Percentiles rank a stretch among this genome's conserved stretches.
Conservation (phyloP, 441 rosid genomes). For the Dalechampia spathulata region DNA sequence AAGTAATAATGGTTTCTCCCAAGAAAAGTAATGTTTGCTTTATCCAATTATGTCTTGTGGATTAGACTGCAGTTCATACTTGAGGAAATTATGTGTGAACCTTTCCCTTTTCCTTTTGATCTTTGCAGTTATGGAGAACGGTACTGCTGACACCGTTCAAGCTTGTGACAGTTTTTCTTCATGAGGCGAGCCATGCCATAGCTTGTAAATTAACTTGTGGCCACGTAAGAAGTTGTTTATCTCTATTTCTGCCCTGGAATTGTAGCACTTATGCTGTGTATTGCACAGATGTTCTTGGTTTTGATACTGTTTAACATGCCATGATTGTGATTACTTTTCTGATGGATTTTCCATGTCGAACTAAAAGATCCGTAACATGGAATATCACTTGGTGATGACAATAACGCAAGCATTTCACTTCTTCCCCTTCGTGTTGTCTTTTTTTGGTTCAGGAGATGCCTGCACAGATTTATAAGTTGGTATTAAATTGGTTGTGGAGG, state of each 20-base stretch:
- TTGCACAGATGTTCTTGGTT: background rate
- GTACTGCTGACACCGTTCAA: slow-evolving; percentile 77
- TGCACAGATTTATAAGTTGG: background rate
- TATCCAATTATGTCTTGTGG: background rate
- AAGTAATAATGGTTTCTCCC: background rate
- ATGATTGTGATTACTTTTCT: background rate
- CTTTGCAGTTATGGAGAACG: slow-evolving; percentile 79
- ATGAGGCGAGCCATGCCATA: slow-evolving; percentile 94
- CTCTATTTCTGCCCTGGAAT: background rate
- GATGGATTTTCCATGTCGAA: background rate
- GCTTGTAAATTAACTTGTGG: slow-evolving; percentile 97
- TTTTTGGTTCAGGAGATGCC: background rate
- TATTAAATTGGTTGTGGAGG: too few species aligned
- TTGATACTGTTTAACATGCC: background rate
- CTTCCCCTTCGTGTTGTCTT: background rate
- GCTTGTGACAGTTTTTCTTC: slow-evolving; percentile 87
- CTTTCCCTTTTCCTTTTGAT: slow-evolving; percentile 1
- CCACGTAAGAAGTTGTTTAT: slow-evolving; percentile 45
- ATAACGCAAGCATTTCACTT: background rate
- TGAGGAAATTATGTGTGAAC: background rate
- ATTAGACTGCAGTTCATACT: background rate
- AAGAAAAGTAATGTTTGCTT: too few species aligned
- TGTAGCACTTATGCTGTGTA: background rate
- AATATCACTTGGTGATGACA: background rate
- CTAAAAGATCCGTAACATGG: background rate